Evolutionary conservation across 2,329 filamentous ascomycete species (phyloP).

Genomic region (Volutella citrinella): DNA sequence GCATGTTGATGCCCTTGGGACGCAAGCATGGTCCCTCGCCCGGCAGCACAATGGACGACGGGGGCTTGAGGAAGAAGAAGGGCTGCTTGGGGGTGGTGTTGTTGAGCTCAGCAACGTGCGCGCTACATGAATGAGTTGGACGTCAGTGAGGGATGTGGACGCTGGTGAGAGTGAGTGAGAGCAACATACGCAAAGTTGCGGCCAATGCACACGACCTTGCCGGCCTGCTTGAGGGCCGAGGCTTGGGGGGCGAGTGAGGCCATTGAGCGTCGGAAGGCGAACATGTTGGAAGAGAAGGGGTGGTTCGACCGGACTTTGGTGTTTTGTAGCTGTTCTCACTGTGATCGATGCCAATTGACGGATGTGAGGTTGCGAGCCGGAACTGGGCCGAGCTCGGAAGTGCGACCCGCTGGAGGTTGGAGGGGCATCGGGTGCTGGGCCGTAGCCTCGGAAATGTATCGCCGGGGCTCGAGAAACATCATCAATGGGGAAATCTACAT

Average conservation of each 20-base stretch:
- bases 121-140: constrained; percentile 47
- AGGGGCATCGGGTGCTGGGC: no score
- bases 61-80: constrained; percentile 98
- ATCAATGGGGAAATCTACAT: no score
- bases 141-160: not conserved
- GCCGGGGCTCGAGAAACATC: no score
- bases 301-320: no score
- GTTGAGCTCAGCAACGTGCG: constrained; percentile 91
- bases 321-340: no score
- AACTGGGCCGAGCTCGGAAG: no score
- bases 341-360: no score
- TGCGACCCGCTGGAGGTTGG: no score
- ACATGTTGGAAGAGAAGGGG: constrained; percentile 31
- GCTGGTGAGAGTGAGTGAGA: constrained; percentile 10
- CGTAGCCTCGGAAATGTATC: no score
- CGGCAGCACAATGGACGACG: constrained; percentile 79
- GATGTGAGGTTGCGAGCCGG: no score
- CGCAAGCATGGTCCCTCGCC: constrained; percentile 75
- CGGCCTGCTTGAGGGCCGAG: constrained; percentile 48
- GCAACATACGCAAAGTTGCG: constrained; percentile 85
- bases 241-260: constrained; percentile 40
- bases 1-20: constrained; percentile 78
- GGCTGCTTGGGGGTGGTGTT: constrained; percentile 87
- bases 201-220: constrained; percentile 88
- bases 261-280: constrained; percentile 35